These are phyloP conservation scores for Kodamaea fukazawae DNA, from an alignment of 805 yeast genomes.

Conservation along the genomic window DNA sequence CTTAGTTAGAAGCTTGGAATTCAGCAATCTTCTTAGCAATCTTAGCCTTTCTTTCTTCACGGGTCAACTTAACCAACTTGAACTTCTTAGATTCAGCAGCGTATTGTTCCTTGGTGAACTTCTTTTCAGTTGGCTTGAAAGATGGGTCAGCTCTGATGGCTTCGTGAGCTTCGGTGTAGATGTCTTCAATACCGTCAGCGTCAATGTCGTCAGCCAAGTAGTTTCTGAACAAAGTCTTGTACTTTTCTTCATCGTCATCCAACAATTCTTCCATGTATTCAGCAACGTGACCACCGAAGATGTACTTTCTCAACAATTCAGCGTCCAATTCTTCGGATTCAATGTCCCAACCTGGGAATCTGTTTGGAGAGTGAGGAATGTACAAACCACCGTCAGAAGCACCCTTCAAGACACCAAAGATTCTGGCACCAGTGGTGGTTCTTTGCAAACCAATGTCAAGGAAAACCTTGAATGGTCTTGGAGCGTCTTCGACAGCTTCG, in stretches of 20 bases:
- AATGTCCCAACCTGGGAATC: slow-evolving; percentile 99
- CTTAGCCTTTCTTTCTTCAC: slow-evolving; percentile 84
- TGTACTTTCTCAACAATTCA: slow-evolving; percentile 96
- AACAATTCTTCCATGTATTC: slow-evolving; percentile 99
- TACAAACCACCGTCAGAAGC: slow-evolving; percentile 99
- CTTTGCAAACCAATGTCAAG: slow-evolving; percentile 99
- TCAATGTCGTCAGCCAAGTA: slow-evolving; percentile 97
- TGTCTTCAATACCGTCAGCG: slow-evolving; percentile 94
- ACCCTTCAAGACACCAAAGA: slow-evolving; percentile 99
- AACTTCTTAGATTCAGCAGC: slow-evolving; percentile 95
- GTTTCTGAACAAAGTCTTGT: slow-evolving; percentile 91
- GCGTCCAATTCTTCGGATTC: slow-evolving; percentile 98
- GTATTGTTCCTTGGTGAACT: slow-evolving; percentile 96
- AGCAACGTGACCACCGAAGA: slow-evolving; percentile 99
- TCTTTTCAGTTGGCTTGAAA: slow-evolving; percentile 84
- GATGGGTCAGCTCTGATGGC: slow-evolving; percentile 95
- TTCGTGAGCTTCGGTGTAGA: slow-evolving; percentile 92
- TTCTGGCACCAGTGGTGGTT: slow-evolving; percentile 99
- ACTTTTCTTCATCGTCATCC: slow-evolving; percentile 99
- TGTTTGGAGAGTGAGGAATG: slow-evolving; percentile 98
- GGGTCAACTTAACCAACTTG: slow-evolving; percentile 86
- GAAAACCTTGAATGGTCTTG: slow-evolving; percentile 99
- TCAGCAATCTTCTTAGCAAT: slow-evolving; percentile 93
- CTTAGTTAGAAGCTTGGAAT: slow-evolving; percentile 51
- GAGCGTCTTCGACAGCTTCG: slow-evolving; percentile 99